phyloP scores from a whole-genome alignment of 441 rosid genomes.

The Corymbia calophylla region DNA sequence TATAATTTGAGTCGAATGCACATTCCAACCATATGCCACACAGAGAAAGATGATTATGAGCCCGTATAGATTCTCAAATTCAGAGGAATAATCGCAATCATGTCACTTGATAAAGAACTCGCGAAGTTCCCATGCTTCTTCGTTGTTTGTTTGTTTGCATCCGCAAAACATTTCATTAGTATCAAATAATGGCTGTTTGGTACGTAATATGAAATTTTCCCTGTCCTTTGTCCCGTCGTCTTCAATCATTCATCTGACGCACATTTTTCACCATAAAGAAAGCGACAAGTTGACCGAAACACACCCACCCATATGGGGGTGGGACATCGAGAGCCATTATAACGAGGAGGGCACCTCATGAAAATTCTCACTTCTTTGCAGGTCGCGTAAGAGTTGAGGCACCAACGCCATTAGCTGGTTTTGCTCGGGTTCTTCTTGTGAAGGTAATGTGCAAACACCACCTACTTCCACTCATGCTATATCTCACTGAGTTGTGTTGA shows the following conservation, averaged over 20 bases:
- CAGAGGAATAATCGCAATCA: background rate
- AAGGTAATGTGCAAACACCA: background rate
- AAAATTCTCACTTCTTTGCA: background rate
- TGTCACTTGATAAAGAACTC: background rate
- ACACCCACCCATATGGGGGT: background rate
- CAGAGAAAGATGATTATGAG: background rate
- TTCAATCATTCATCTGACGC: background rate
- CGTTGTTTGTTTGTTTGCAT: background rate
- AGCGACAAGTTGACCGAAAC: background rate
- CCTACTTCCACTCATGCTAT: background rate
- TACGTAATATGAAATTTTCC: background rate
- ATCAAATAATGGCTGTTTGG: background rate
- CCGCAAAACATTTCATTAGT: background rate
- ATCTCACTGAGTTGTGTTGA: rapidly evolving
- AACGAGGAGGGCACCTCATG: background rate
- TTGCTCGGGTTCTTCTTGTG: background rate
- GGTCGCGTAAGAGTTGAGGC: background rate
- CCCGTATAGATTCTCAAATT: background rate
- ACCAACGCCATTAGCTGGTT: background rate
- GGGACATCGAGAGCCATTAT: background rate
- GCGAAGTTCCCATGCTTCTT: background rate
- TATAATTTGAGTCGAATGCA: background rate
- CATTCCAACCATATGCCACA: background rate
- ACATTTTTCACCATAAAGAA: background rate
- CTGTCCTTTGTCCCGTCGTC: background rate